A percentile compares a stretch with the other conserved stretches of the same genome.
Conservation (phyloP, 768 basidiomycete species). For the Tylopilus sp. region DNA sequence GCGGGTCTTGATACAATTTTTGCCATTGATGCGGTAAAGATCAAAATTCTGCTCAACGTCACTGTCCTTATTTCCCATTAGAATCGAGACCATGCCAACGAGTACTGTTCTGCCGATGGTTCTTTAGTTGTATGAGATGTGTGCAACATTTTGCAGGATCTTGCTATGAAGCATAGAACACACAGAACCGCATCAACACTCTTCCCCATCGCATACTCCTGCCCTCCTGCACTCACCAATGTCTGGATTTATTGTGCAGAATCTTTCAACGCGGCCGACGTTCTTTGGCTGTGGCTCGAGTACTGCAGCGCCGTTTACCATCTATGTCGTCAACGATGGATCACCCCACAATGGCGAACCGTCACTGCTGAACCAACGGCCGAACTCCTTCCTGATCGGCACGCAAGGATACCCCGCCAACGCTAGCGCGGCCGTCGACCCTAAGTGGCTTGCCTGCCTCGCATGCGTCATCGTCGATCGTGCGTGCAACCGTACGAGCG, state of each 20-base stretch:
- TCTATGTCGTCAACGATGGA: neutral
- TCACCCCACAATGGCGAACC: neutral
- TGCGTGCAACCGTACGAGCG: neutral
- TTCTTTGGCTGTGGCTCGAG: neutral
- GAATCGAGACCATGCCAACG: neutral
- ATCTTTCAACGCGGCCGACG: neutral
- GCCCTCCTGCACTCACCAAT: neutral
- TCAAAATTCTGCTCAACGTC: neutral
- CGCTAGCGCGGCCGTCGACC: conserved; percentile 27
- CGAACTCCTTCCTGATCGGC: conserved; percentile 24
- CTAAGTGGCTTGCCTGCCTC: conserved; percentile 41
- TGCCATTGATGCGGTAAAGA: neutral
- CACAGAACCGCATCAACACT: neutral
- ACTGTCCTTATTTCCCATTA: neutral
- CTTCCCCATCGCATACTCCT: neutral
- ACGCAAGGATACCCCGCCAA: conserved; percentile 35
- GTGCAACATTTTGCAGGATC: neutral
- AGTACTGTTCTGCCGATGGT: neutral
- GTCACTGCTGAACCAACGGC: neutral
- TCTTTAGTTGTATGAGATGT: neutral
- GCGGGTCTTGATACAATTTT: neutral
- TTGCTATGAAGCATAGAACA: neutral
- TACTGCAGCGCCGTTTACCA: neutral
- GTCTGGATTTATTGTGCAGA: neutral
- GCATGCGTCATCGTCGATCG: conserved; percentile 46